Base-by-base conservation (phyloP, 148 eudicot genomes). In the Camellia sinensis region DNA sequence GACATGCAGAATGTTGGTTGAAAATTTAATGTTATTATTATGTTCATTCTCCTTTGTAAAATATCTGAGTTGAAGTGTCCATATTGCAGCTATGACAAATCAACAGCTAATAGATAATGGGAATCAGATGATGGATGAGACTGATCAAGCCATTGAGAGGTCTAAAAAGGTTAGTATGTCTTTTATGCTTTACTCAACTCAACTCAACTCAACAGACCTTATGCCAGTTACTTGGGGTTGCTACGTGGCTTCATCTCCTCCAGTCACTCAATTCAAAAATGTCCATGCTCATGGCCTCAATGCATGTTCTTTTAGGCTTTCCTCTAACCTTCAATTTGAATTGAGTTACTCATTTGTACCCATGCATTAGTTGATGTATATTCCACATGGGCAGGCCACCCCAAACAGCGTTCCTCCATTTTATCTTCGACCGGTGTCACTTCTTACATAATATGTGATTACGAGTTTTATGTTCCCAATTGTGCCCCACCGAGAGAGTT, bases 131-230 rank as follows among this genome's bases (percentile, higher is more conserved):
- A 89, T 95, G 97, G 89, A 93, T 84, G 97, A 95, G 81, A 95
- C 99, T 67, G 99, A 95, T 88, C 97, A 93, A 87, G 90, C 92
- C 70, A 90, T 95, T 83, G 98, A 93, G 68, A 91, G 99, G 80
- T 90, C 97, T 48, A 90, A 91, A 80, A 90, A 91, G 98, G 98
- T 95, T 53, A 54, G 86, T 74, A 71, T 15, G 6, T 83, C 53
- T 60, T 56, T 40, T 75, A 37, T 44, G 17, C 17, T 75, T 21
- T 44, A 4, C 52, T 48, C 52, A 4, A 37, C 45, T 53, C n/a
- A 4, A 37, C 45, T 53, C n/a, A 22, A 54, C 48, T 52, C 62
- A 73, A 53, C 10, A 40, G 56, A 8, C 46, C n/a, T 56, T 73
- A 14, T 54, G 64, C 48, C 64, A 37, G 46, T 15, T 53, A 62